Evolutionary conservation across 176 grass and related monocot species (phyloP).

Genomic region (Carex scoparia): DNA sequence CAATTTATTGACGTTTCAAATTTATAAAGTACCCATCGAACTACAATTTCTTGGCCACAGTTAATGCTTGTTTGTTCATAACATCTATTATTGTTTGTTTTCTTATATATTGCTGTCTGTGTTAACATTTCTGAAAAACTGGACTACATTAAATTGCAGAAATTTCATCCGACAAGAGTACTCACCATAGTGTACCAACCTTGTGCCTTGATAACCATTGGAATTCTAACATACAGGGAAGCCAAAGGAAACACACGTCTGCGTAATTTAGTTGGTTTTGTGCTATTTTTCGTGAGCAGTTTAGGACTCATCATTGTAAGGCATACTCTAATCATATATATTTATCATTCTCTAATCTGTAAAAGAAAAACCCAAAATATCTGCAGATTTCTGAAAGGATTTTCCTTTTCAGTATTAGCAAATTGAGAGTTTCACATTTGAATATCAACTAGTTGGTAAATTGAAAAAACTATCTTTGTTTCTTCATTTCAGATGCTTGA

Average conservation of each 20-base stretch:
- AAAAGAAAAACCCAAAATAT: background rate
- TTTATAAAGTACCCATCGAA: no score
- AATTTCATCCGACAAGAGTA: slow-evolving; percentile 36
- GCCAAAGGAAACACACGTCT: slow-evolving; percentile 48
- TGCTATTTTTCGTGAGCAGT: slow-evolving; percentile 41
- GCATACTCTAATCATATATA: background rate
- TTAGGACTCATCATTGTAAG: slow-evolving; percentile 36
- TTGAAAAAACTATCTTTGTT: background rate
- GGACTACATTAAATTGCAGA: slow-evolving; percentile 5
- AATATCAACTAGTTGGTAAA: background rate
- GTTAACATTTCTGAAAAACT: background rate
- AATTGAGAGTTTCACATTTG: background rate
- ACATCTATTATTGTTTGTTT: background rate
- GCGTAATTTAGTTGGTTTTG: slow-evolving; percentile 33
- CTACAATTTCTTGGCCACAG: background rate
- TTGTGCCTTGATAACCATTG: slow-evolving; percentile 34
- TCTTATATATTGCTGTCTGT: background rate
- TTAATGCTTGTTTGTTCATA: background rate
- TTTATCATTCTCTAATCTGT: background rate
- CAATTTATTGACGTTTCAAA: no score
- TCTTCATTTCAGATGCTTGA: background rate
- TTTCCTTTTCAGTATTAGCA: background rate
- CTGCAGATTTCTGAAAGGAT: background rate
- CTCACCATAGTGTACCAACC: slow-evolving; percentile 39
- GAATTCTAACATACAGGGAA: slow-evolving; percentile 38